Evolutionary conservation across 768 basidiomycete genomes (phyloP), one percentile per base, ranked within the genome.

Genomic region (Suillus placidus): DNA sequence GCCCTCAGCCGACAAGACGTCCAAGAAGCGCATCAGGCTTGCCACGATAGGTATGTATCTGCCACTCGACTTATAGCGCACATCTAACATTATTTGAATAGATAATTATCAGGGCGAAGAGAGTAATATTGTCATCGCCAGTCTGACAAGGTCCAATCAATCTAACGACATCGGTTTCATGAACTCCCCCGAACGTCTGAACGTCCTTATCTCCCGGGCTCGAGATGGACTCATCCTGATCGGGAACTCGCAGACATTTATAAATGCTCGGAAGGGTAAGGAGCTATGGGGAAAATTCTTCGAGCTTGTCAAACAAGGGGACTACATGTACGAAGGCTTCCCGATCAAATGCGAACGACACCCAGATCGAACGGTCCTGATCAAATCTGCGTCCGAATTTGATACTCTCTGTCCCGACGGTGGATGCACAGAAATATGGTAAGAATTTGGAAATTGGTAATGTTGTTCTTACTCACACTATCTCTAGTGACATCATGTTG

Each of bases 101-200:
- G 90, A 91, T 69, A 92, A 91, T 69, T 92, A 90, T 66, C 90
- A 91, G 71, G 90, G 90, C 3, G 90, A 91, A 71, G 89, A 91
- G 73, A 86, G 87, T 40, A 84, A 91, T 58, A 87, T 92, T 57
- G 87, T 92, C 32, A 76, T 92, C 40, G 80, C 82, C 6, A 86
- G 84, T 13, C 73, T 92, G 38, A 88, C 87, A 0, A 75, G 90
- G 57, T 89, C 88, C 67, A 90, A 92, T 65, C 6, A 76, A 0
- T 64, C 74, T 0, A 71, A 81, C 58, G 83, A 87, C 64, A 91
- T 91, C 30, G 89, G 90, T 1, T 91, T 92, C 76, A 90, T 92
- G 89, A 83, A 76, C 40, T 81, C 89, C 3, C 84, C 87, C 0
- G 88, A 91, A 73, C 85, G 90, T 26, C 77, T 91, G 30, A 92